Evolutionary conservation across 805 yeast genomes (phyloP), one percentile per base, ranked within the genome.

Genomic region (Helenozyma baotianmanensis): DNA sequence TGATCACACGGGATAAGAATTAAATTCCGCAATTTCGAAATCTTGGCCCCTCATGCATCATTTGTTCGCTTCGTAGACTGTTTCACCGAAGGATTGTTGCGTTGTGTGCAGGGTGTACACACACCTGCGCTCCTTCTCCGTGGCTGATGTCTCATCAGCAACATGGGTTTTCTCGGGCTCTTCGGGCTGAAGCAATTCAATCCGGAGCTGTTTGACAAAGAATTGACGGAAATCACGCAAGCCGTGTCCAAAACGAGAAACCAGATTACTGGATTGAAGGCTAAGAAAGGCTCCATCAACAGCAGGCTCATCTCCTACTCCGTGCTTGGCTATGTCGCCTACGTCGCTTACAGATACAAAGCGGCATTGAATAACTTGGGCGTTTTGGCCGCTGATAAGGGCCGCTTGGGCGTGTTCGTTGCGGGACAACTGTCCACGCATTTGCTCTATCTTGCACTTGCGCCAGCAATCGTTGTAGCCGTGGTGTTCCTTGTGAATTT

Each of bases 181-280:
- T 44, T 44, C 24, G 33, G 41, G 25, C 42, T 39, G 43, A 48
- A 43, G 23, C 53, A 45, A 29, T 55, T 71, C 41, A 67, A 70
- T 36, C 69, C 75, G 4, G 61, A 62, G 16, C 40, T 45, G 25
- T 72, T 63, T 45, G 78, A 73, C 37, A 60, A 55, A 37, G 65
- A 68, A 21, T 51, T 73, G 24, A 60, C 67, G 14, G 26, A 43
- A 2, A 33, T 73, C 9, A 54, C 74, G 0, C 51, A 49, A 2
- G 51, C 56, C 16, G 70, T 72, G 25, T 35, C 56, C 2, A 39
- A 28, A 15, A 47, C 50, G 9, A 52, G 60, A 30, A 50, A 53
- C 29, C 51, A 46, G 17, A 32, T 60, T 11, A 28, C 42, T 1
- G 42, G 35, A 12, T 44, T 36, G 36, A 32, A 37, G 21, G 21